phyloP scores from a whole-genome alignment of 2,329 filamentous ascomycete genomes.

The Dactylellina sp. region DNA sequence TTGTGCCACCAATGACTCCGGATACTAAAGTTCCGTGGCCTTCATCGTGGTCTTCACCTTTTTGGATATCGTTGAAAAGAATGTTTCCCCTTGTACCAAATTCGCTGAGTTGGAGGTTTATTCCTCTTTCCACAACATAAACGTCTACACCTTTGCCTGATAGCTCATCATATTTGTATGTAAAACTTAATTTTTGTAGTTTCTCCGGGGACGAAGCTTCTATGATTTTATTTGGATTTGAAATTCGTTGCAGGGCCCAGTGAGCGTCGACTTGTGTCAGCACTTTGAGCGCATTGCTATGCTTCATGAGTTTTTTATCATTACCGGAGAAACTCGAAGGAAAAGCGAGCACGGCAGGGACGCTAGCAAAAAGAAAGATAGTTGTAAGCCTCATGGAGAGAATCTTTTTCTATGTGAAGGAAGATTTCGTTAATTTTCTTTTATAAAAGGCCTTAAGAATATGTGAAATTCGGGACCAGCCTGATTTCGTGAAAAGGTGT shows the following conservation, averaged over 20 bases:
- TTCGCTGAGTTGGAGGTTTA: conserved; percentile 1
- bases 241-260: conserved; percentile 26
- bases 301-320: no score
- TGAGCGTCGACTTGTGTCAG: conserved; percentile 3
- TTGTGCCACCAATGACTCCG: conserved; percentile 11
- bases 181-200: conserved; percentile 1
- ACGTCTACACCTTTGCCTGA: conserved; percentile 34
- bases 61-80: conserved; percentile 7
- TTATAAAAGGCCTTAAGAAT: no score
- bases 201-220: not conserved
- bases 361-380: not conserved
- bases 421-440: no score
- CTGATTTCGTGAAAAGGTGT: no score
- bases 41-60: not conserved
- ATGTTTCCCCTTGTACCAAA: conserved; percentile 19
- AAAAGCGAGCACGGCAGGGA: not conserved
- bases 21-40: conserved; percentile 20
- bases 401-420: no score
- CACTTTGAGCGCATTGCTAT: not conserved
- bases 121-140: conserved; percentile 10
- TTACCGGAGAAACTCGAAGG: not conserved
- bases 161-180: conserved; percentile 18
- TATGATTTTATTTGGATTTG: conserved; percentile 12
- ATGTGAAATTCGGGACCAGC: no score
- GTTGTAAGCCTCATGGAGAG: not conserved